Conservation (phyloP, 2,329 filamentous ascomycete genomes). For the Chrysoporthe puriensis region DNA sequence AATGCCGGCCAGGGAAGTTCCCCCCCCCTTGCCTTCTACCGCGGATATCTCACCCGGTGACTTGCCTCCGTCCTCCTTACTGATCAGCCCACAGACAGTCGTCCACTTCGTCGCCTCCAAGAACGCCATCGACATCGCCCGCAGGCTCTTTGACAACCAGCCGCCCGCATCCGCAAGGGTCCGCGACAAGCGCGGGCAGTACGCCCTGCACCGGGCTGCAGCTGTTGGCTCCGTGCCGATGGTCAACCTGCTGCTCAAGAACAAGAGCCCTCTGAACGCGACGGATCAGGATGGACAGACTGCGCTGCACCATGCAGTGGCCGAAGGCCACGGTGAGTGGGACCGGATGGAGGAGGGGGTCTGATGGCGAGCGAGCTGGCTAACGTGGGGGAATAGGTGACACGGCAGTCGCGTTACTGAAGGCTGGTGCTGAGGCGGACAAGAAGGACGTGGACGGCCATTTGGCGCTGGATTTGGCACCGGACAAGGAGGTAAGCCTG, state of each 20-base stretch:
- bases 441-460: conserved; percentile 74
- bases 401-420: conserved; percentile 79
- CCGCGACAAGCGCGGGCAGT: conserved; percentile 85
- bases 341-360: too few species aligned
- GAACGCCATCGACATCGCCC: conserved; percentile 79
- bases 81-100: conserved; percentile 63
- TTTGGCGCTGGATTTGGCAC: conserved; percentile 79
- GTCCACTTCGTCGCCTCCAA: conserved; percentile 94
- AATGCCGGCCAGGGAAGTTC: conserved; percentile 63
- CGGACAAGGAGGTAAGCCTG: conserved; percentile 74
- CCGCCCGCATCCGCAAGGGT: conserved; percentile 74
- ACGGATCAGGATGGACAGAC: conserved; percentile 84
- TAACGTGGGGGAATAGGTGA: conserved; percentile 52
- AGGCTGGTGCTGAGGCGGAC: conserved; percentile 79
- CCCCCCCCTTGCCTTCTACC: not conserved
- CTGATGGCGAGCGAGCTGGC: conserved; percentile 37
- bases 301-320: conserved; percentile 84
- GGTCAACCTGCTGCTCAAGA: conserved; percentile 75
- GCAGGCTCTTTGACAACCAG: conserved; percentile 73
- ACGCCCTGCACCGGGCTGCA: conserved; percentile 88
- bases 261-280: conserved; percentile 80
- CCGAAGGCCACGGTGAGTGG: conserved; percentile 66
- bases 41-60: too few species aligned
- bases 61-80: not conserved
- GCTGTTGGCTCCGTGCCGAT: conserved; percentile 90